Conservation (phyloP, 192 early-diverging fungal genomes). For the Coemansia umbellata region DNA sequence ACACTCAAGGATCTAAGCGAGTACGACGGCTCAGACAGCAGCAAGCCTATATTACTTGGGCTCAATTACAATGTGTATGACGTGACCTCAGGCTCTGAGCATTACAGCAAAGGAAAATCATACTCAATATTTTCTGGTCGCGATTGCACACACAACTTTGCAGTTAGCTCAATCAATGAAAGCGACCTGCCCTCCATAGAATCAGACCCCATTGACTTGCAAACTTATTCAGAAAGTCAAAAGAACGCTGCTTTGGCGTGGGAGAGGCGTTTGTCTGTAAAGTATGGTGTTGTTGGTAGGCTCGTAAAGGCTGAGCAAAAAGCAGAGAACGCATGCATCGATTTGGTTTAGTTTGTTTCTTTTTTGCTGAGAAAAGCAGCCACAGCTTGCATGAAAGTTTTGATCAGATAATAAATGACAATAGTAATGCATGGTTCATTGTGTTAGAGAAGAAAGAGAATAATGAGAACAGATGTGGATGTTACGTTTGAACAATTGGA, state of each 20-base stretch:
- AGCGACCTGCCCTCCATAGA: constrained; percentile 55
- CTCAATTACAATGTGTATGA: constrained; percentile 83
- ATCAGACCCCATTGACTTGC: constrained; percentile 66
- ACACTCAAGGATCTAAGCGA: constrained; percentile 17
- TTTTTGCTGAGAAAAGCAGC: no score
- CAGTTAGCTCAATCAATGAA: constrained; percentile 78
- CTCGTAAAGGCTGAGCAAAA: constrained; percentile 40
- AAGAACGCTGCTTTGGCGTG: constrained; percentile 61
- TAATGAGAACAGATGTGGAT: no score
- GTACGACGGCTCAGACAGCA: constrained; percentile 10
- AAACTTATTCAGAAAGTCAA: constrained; percentile 63
- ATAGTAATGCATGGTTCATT: no score
- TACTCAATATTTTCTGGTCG: constrained; percentile 90
- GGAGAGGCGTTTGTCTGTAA: constrained; percentile 66
- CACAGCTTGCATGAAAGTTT: no score
- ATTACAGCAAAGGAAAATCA: constrained; percentile 79
- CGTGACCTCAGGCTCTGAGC: constrained; percentile 69
- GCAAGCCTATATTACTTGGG: constrained; percentile 62
- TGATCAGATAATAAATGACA: no score
- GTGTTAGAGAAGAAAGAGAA: no score
- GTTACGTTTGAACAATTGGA: no score
- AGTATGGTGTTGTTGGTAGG: constrained; percentile 65
- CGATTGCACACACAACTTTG: constrained; percentile 83
- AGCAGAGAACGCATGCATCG: no score
- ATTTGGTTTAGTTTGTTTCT: no score